Percentiles rank a stretch among this genome's conserved stretches.
Evolutionary conservation across 2,329 filamentous ascomycete genomes (phyloP).

Genomic region (Capronia epimyces): DNA sequence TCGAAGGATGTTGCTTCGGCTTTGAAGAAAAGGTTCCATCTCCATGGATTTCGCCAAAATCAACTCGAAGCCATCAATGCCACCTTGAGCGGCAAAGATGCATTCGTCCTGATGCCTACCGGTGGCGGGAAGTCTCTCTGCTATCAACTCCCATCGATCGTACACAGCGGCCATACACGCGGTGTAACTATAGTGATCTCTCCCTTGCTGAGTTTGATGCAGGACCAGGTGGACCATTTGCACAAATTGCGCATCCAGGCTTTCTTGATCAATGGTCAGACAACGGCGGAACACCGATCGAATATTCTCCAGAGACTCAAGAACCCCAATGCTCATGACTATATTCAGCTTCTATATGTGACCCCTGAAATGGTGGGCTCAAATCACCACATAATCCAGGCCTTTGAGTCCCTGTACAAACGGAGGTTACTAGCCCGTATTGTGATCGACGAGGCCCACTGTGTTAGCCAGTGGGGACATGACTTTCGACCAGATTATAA

Average conservation of each 20-base stretch:
- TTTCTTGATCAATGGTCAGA: constrained; percentile 74
- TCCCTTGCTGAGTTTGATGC: constrained; percentile 89
- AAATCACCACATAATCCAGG: constrained; percentile 62
- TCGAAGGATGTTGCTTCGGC: constrained; percentile 75
- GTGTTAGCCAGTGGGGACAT: constrained; percentile 98
- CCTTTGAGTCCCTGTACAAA: constrained; percentile 62
- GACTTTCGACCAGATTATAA: constrained; percentile 98
- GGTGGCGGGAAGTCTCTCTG: constrained; percentile 95
- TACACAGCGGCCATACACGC: constrained; percentile 70
- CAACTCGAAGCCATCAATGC: constrained; percentile 95
- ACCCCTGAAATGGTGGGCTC: constrained; percentile 96
- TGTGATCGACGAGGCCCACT: constrained; percentile 98
- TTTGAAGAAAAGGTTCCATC: constrained; percentile 76
- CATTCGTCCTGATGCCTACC: constrained; percentile 95
- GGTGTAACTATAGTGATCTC: constrained; percentile 95
- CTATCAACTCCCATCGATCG: constrained; percentile 86
- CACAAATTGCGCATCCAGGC: constrained; percentile 70
- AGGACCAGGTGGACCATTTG: constrained; percentile 88
- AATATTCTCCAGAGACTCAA: constrained; percentile 62
- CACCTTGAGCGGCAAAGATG: constrained; percentile 78
- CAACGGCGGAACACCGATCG: constrained; percentile 56
- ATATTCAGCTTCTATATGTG: constrained; percentile 83
- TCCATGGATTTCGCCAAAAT: constrained; percentile 81
- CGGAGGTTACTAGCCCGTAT: constrained; percentile 74
- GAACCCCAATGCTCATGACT: constrained; percentile 62